Evolutionary conservation across 257 asterid species (phyloP).

Genomic region (Euphrasia confusa): DNA sequence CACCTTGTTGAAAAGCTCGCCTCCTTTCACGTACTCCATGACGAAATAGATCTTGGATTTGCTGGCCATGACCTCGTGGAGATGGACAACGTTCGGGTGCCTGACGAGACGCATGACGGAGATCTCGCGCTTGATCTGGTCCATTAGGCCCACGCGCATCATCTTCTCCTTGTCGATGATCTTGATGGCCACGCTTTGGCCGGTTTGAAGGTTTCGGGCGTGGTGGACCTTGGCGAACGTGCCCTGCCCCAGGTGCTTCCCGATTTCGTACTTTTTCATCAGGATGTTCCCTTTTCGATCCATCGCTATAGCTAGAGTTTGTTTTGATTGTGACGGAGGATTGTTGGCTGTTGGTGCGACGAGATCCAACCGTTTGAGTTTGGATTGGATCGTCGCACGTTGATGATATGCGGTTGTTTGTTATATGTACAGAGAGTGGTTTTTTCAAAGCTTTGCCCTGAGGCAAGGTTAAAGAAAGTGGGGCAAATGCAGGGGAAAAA

Average conservation of each 20-base stretch:
- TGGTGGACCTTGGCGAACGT: slow-evolving; percentile 85
- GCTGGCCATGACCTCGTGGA: slow-evolving; percentile 84
- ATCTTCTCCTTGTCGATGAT: slow-evolving; percentile 68
- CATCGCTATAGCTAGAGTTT: slow-evolving; percentile 17
- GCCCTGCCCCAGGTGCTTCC: slow-evolving; percentile 75
- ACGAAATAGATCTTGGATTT: slow-evolving; percentile 73
- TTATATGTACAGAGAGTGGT: not conserved
- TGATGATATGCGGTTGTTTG: not conserved
- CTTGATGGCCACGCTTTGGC: slow-evolving; percentile 66
- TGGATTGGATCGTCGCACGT: not conserved
- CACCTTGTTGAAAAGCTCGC: slow-evolving; percentile 84
- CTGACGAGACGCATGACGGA: slow-evolving; percentile 66
- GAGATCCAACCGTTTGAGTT: slow-evolving; percentile 5
- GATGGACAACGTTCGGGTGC: slow-evolving; percentile 77
- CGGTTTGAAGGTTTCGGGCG: slow-evolving; percentile 52
- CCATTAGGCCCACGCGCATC: slow-evolving; percentile 53
- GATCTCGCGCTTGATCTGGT: slow-evolving; percentile 83
- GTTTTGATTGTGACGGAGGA: not conserved
- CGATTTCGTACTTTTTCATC: slow-evolving; percentile 74
- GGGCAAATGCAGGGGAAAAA: not conserved
- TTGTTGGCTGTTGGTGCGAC: slow-evolving; percentile 1
- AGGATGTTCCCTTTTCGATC: slow-evolving; percentile 59
- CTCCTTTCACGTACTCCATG: slow-evolving; percentile 73
- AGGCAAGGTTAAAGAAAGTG: slow-evolving; percentile 39
- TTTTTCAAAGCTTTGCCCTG: slow-evolving; percentile 32